Evolutionary conservation across 345 rosid species (phyloP), one percentile per base, ranked within the genome.

Genomic region (Reutealis trisperma): DNA sequence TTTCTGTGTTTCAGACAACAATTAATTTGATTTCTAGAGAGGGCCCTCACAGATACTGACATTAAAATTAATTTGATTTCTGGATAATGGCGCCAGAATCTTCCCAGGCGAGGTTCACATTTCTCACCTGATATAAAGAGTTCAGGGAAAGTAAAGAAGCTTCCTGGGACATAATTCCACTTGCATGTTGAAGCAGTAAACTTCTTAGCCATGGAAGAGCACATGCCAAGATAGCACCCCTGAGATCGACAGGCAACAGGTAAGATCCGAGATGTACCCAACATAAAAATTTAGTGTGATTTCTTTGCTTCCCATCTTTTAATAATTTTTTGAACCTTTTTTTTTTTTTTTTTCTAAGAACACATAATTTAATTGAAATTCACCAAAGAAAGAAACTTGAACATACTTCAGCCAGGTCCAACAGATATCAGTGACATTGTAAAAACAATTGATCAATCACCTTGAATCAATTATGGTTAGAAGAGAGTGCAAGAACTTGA

Each of bases 201-300:
- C 89, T 80, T 80, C 90, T 92, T 52, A 96, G 88, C 98, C 98
- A 94, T 0, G 99, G 98, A 81, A 94, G 88, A 42, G 92, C 81
- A 82, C 97, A 96, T 34, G 87, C 97, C 77, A 91, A 77, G 55
- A 96, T 87, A 74, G 98, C 97, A 75, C 97, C 99, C 85, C 99
- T 96, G 87, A 77, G 82, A 24, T 45, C 74, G 66, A 61, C 51
- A 34, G 5, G 34, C 13, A 52, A 41, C 18, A 58, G 9, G 8
- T 54, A 64, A 63, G 70, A 64, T 32, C 18, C 9, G 0, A 30
- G n/a, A 49, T 64, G 12, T 34, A 4, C 15, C 49, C 1, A 7
- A 14, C 18, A 21, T 22, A 47, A 21, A 22, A 47, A 62, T 25
- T 61, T 27, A 51, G 61, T 24, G 18, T 25, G 30, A 11, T 16